Base-by-base conservation (phyloP, 1,139 yeast genomes). In the Candida mesenterica region DNA sequence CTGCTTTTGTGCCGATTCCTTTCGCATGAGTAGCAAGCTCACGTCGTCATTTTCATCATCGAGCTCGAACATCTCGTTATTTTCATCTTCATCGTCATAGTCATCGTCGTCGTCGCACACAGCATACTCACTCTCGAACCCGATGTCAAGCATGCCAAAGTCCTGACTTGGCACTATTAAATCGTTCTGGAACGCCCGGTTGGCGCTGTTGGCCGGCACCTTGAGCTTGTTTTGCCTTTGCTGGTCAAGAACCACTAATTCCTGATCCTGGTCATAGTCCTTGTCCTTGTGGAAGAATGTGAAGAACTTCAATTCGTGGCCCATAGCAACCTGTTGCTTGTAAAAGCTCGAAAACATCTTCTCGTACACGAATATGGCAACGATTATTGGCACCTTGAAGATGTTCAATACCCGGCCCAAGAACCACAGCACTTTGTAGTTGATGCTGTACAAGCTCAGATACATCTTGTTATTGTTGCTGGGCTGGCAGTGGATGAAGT, bases 331-430 rank as follows among this genome's bases (percentile, higher is more conserved):
- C 24, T 40, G 44, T 26, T 44, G 42, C 16, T 41, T 36, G 36
- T 49, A 42, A 18, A 53, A 34, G 24, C 49, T 50, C 17, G 61
- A 50, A 4, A 57, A 39, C 1, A 57, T 34, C 20, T 52, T 32
- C 40, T 68, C 75, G 46, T 68, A 66, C 12, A 53, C 31, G 38
- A 55, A 66, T 5, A 69, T 61, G 5, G 57, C 38, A 15, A 63
- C 34, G 13, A 67, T 53, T 2, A 67, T 57, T 0, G 75, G 75
- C 16, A 57, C 49, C 42, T 65, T 58, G 47, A 63, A 52, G 15
- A 54, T 20, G 35, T 51, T 55, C 39, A 61, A 52, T 4, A 54
- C 36, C 24, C 25, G 30, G 23, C 28, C 30, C 4, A 37, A 34
- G 14, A 33, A 20, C 12, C 9, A 13, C 32, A 34, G 25, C 15